A percentile compares a stretch with the other conserved stretches of the same genome.
Evolutionary conservation across 768 basidiomycete genomes (phyloP).

Genomic region (Sarcodon sp.): DNA sequence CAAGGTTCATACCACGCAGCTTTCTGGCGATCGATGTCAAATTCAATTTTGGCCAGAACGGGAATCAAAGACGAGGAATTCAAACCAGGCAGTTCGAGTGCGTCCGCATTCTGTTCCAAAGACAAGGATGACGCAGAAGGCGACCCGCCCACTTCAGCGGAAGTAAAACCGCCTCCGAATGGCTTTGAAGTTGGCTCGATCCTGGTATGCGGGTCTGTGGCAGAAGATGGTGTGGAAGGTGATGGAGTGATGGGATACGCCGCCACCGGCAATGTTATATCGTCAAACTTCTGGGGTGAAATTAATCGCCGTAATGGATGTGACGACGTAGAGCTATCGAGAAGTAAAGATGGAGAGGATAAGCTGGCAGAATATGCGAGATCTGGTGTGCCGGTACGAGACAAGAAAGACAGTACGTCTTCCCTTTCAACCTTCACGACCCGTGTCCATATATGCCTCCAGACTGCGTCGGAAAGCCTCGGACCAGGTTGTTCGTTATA

Average conservation of each 20-base stretch:
- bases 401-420: constrained; percentile 17
- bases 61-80: constrained; percentile 55
- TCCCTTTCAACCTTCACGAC: constrained; percentile 50
- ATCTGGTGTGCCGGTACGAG: constrained; percentile 2
- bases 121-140: constrained; percentile 27
- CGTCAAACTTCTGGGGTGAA: constrained; percentile 26
- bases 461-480: constrained; percentile 75
- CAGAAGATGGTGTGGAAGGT: constrained; percentile 15
- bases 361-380: constrained; percentile 6
- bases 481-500: constrained; percentile 55
- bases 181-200: too few species aligned
- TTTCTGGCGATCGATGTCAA: constrained; percentile 74
- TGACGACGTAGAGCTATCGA: constrained; percentile 17
- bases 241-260: constrained; percentile 37
- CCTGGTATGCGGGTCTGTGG: constrained; percentile 15
- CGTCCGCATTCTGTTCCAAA: constrained; percentile 23
- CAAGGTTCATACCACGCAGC: constrained; percentile 86
- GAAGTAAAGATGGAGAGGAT: constrained; percentile 14
- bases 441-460: constrained; percentile 77
- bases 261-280: constrained; percentile 14
- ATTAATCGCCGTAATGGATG: constrained; percentile 31
- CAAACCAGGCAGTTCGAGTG: constrained; percentile 56
- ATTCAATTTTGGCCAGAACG: constrained; percentile 89
- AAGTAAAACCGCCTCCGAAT: too few species aligned
- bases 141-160: constrained; percentile 35